These are phyloP conservation scores for Geopyxis carbonaria DNA, from an alignment of 495 filamentous ascomycete species.

Conservation along the genomic window DNA sequence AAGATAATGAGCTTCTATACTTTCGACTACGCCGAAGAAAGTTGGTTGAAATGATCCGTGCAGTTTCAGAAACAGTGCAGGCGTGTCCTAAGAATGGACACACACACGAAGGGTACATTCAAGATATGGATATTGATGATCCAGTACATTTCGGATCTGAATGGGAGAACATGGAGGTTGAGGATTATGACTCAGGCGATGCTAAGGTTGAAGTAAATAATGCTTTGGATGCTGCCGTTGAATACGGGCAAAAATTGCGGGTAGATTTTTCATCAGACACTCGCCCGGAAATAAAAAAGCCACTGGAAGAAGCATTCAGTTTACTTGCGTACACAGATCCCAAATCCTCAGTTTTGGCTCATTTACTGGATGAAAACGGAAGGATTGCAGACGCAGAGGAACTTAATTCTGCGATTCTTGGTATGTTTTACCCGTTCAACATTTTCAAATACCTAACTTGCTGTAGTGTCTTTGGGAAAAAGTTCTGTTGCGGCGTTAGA, in stretches of 20 bases:
- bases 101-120: slow-evolving; percentile 39
- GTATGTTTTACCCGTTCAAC: slow-evolving; percentile 33
- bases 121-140: slow-evolving; percentile 75
- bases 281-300: slow-evolving; percentile 47
- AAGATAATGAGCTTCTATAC: slow-evolving; percentile 71
- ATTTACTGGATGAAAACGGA: slow-evolving; percentile 57
- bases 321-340: slow-evolving; percentile 78
- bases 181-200: slow-evolving; percentile 29
- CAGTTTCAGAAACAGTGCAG: slow-evolving; percentile 48
- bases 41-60: slow-evolving; percentile 91
- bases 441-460: neutral
- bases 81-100: slow-evolving; percentile 19
- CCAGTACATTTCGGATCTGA: slow-evolving; percentile 29
- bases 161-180: slow-evolving; percentile 36
- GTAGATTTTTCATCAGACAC: slow-evolving; percentile 57
- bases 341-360: slow-evolving; percentile 51
- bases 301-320: slow-evolving; percentile 72
- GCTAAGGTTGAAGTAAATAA: slow-evolving; percentile 8
- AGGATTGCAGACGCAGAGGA: slow-evolving; percentile 77
- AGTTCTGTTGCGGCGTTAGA: slow-evolving; percentile 77
- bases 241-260: slow-evolving; percentile 65
- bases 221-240: slow-evolving; percentile 45
- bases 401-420: slow-evolving; percentile 81
- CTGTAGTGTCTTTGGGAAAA: slow-evolving; percentile 73
- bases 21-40: slow-evolving; percentile 82